Evolutionary conservation across 1,284 basidiomycete species (phyloP), one percentile per base, ranked within the genome.

Genomic region (Trametes sp.): DNA sequence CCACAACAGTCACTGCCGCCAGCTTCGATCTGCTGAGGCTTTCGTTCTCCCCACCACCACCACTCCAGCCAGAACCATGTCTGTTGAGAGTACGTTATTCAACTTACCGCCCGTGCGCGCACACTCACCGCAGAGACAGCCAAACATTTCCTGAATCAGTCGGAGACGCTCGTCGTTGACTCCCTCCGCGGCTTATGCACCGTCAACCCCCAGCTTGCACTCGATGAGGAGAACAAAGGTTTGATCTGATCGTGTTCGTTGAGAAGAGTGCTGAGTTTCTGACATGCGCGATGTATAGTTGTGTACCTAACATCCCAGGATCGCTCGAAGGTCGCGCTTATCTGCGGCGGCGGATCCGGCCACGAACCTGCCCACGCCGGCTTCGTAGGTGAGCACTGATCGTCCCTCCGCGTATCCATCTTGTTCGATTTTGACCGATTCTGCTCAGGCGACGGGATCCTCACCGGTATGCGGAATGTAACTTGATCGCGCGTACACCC

Each of bases 321-420:
- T 73, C 81, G 78, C 55, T 83, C 84, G 36, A 88, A 89, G 72
- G 95, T 97, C 48, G 86, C 92, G 2, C 78, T 97, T 24, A 84
- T 98, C 70, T 95, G 92, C 66, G 95, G 95, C 26, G 95, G 96
- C 26, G 95, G 95, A 41, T 90, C 91, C 35, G 96, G 96, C 1
- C 95, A 97, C 75, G 95, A 97, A 73, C 95, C 95, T 26, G 86
- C 94, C 21, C 92, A 95, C 76, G 86, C 92, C 19, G 92, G 88
- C 1, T 95, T 92, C 69, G 91, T 93, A 31, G 91, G 90, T 90
- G 63, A 63, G 76, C 62, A 35, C 19, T n/a, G 16, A 45, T n/a
- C 23, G 24, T 29, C 24, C 21, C 29, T 19, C 16, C 26, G 29
- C 42, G 35, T 46, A 48, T 50, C 57, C n/a, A 14, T 41, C 13